These are phyloP conservation scores for Hyparrhenia diplandra DNA, from an alignment of 176 grass and related monocot species.

Conservation along the genomic window DNA sequence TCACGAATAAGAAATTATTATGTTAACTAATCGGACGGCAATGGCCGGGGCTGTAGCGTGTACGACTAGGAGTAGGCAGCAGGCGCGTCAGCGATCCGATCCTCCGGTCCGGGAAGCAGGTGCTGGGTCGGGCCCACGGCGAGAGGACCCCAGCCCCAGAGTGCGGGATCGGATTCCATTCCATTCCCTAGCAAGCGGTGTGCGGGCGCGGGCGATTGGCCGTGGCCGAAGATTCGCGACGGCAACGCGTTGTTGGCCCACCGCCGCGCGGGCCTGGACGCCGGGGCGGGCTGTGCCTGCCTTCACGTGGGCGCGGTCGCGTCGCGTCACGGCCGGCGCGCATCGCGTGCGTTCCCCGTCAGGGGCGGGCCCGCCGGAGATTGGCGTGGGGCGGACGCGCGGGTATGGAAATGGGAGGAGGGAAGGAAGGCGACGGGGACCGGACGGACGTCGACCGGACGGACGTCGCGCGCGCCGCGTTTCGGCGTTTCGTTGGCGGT, in stretches of 20 bases:
- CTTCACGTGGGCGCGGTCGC: constrained; percentile 7
- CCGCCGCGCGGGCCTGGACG: background rate
- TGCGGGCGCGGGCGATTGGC: no score
- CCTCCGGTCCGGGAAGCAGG: background rate
- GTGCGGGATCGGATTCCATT: background rate
- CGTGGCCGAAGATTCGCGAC: constrained; percentile 18
- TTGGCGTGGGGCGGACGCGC: constrained; percentile 23
- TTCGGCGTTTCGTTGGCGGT: background rate
- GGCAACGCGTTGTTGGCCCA: background rate
- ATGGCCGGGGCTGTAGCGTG: no score
- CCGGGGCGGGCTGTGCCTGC: no score
- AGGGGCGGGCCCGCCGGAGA: no score
- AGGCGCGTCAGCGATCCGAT: no score
- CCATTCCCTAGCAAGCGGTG: background rate
- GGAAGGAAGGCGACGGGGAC: no score
- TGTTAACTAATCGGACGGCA: no score
- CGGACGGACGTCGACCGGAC: background rate
- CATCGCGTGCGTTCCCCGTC: constrained; percentile 13
- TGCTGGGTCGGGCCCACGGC: background rate
- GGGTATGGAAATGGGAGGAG: no score
- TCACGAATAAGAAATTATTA: no score
- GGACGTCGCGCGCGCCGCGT: background rate
- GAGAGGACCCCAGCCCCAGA: background rate
- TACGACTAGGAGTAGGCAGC: no score
- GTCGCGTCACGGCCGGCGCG: background rate